Evolutionary conservation across 805 yeast genomes (phyloP).

Genomic region (Ogataea trehalophila): DNA sequence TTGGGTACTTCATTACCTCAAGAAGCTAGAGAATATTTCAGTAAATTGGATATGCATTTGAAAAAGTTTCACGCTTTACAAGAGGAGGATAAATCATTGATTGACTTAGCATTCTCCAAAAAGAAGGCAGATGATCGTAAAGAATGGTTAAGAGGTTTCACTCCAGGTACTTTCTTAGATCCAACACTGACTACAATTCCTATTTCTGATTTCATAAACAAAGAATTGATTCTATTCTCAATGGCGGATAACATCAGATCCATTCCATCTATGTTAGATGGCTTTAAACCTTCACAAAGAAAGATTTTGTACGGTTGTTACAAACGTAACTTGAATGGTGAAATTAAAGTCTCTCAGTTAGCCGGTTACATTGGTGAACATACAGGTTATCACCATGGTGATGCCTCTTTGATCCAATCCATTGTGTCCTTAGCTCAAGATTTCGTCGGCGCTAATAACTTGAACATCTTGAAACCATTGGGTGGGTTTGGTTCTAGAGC

Average conservation of each 20-base stretch:
- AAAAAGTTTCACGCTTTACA: slow-evolving; percentile 79
- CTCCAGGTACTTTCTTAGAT: slow-evolving; percentile 89
- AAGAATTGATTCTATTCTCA: slow-evolving; percentile 89
- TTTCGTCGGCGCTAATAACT: slow-evolving; percentile 87
- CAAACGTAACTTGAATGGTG: slow-evolving; percentile 68
- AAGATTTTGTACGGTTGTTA: slow-evolving; percentile 87
- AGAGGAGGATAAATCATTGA: slow-evolving; percentile 67
- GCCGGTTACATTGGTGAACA: slow-evolving; percentile 86
- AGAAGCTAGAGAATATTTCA: slow-evolving; percentile 86
- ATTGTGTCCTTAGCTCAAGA: slow-evolving; percentile 93
- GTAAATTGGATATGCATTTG: slow-evolving; percentile 78
- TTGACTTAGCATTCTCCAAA: slow-evolving; percentile 92
- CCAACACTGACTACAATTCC: slow-evolving; percentile 74
- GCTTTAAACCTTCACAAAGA: slow-evolving; percentile 95
- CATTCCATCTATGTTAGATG: slow-evolving; percentile 90
- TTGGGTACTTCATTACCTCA: slow-evolving; percentile 86
- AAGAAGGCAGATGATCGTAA: slow-evolving; percentile 96
- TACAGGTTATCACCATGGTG: slow-evolving; percentile 96
- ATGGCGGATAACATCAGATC: slow-evolving; percentile 97
- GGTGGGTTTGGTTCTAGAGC: slow-evolving; percentile 97
- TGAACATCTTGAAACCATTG: slow-evolving; percentile 79
- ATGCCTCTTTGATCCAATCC: slow-evolving; percentile 78
- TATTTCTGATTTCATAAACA: slow-evolving; percentile 88
- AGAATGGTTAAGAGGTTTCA: slow-evolving; percentile 89
- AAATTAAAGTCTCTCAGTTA: slow-evolving; percentile 85